Conservation (phyloP, 176 grass and related monocot genomes). For the Paspalum vaginatum region DNA sequence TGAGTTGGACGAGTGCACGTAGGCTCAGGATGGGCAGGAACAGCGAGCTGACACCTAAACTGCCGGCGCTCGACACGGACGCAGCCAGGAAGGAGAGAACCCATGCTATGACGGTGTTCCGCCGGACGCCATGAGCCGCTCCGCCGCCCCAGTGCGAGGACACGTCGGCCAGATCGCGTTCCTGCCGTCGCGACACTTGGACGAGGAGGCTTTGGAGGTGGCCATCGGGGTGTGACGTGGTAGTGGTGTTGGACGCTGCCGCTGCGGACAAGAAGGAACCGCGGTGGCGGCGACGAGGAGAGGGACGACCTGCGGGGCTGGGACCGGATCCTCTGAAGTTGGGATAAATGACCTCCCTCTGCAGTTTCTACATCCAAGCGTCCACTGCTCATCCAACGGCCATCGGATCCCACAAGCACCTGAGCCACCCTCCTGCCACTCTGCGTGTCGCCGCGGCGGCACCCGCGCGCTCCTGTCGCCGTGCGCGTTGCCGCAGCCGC, state of each 20-base stretch:
- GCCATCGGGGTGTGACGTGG: conserved; percentile 15
- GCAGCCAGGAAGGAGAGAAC: conserved; percentile 63
- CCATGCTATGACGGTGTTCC: conserved; percentile 42
- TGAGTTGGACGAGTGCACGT: too few species aligned
- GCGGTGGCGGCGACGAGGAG: conserved; percentile 35
- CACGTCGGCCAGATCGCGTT: conserved; percentile 24
- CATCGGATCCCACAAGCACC: too few species aligned
- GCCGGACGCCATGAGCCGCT: neutral
- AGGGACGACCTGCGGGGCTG: conserved; percentile 14
- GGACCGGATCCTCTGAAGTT: too few species aligned
- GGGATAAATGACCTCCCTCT: too few species aligned
- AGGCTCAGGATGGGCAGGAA: conserved; percentile 85
- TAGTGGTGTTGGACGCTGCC: conserved; percentile 36
- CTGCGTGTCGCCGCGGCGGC: too few species aligned
- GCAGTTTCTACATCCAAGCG: too few species aligned
- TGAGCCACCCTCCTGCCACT: too few species aligned
- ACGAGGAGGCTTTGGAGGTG: conserved; percentile 32
- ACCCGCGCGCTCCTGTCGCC: too few species aligned
- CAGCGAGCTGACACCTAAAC: conserved; percentile 73
- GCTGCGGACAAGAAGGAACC: conserved; percentile 32
- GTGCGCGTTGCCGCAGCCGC: too few species aligned
- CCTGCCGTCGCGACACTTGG: conserved; percentile 53
- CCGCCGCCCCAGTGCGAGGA: neutral
- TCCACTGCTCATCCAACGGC: too few species aligned
- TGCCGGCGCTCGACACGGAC: conserved; percentile 70